A percentile compares a stretch with the other conserved stretches of the same genome.
phyloP scores from a whole-genome alignment of 2,329 filamentous ascomycete genomes.

The Fusarium chlamydosporum region DNA sequence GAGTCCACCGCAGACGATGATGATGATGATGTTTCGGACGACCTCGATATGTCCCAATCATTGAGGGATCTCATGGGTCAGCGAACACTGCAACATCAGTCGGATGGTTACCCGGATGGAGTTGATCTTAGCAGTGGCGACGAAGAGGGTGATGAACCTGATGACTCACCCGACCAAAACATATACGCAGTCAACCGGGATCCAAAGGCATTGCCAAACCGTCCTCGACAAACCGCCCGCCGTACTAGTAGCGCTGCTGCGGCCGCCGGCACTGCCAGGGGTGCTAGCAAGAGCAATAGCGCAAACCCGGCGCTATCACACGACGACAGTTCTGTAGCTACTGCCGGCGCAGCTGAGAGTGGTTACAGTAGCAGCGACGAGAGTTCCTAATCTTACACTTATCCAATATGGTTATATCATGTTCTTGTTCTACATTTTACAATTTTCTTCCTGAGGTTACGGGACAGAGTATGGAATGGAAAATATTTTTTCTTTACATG shows the following conservation, averaged over 20 bases:
- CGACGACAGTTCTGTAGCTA: conserved; percentile 58
- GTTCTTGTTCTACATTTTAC: conserved; percentile 8
- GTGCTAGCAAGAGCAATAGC: conserved; percentile 53
- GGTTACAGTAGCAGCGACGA: conserved; percentile 57
- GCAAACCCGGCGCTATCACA: conserved; percentile 48
- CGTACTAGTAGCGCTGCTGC: conserved; percentile 55
- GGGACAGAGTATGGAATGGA: conserved; percentile 6
- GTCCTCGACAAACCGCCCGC: conserved; percentile 29
- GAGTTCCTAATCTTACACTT: conserved; percentile 20
- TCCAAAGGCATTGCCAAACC: conserved; percentile 39
- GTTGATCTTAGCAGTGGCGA: conserved; percentile 60
- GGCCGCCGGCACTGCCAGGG: conserved; percentile 52
- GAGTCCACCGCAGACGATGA: conserved; percentile 56
- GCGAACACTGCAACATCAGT: conserved; percentile 56
- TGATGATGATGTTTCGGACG: conserved; percentile 47
- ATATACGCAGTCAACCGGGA: conserved; percentile 52
- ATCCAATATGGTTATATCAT: conserved; percentile 3
- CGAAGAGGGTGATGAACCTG: conserved; percentile 59
- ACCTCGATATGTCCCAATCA: conserved; percentile 52
- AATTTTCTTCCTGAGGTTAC: conserved; percentile 10
- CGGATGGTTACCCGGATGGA: conserved; percentile 59
- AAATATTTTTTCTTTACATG: conserved; percentile 3
- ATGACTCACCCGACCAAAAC: conserved; percentile 52
- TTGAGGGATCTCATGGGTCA: conserved; percentile 54
- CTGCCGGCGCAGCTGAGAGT: conserved; percentile 58